Percentiles rank a stretch among this genome's conserved stretches.
Evolutionary conservation across 1,284 basidiomycete genomes (phyloP).

Genomic region (Clitocybe nebularis): DNA sequence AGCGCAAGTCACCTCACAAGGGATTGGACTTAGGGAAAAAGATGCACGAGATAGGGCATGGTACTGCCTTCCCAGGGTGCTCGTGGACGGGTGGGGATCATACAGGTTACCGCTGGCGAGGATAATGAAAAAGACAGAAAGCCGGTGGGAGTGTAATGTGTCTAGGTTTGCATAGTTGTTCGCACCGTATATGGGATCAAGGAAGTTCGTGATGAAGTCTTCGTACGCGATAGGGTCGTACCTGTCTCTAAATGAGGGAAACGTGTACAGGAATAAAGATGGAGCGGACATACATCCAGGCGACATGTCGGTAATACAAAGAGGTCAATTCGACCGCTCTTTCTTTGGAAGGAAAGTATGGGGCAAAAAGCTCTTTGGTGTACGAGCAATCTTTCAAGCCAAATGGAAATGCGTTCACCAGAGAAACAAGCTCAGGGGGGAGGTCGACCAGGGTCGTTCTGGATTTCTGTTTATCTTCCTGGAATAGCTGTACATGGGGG

Average conservation of each 20-base stretch:
- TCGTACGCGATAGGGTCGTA: constrained; percentile 36
- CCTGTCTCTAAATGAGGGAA: constrained; percentile 22
- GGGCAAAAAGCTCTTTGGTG: constrained; percentile 32
- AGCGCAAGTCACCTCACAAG: constrained; percentile 39
- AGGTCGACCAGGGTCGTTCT: constrained; percentile 25
- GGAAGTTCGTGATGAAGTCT: constrained; percentile 35
- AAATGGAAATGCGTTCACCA: constrained; percentile 47
- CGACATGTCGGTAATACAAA: constrained; percentile 40
- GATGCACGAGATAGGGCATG: constrained; percentile 43
- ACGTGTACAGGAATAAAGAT: constrained; percentile 4
- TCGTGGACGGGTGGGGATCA: constrained; percentile 30
- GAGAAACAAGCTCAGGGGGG: constrained; percentile 38
- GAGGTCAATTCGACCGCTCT: constrained; percentile 34
- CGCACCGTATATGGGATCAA: constrained; percentile 39
- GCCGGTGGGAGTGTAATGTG: constrained; percentile 38
- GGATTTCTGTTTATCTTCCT: constrained; percentile 17
- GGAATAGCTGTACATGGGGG: constrained; percentile 12
- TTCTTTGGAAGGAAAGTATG: constrained; percentile 37
- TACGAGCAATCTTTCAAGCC: constrained; percentile 37
- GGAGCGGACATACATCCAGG: constrained; percentile 42
- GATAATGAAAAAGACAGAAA: constrained; percentile 47
- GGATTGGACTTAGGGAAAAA: constrained; percentile 39
- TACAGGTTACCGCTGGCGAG: constrained; percentile 41
- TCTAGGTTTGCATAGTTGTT: constrained; percentile 28
- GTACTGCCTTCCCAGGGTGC: constrained; percentile 34